phyloP scores from a whole-genome alignment of 139 green algal species.

The Zygnema cylindricum region DNA sequence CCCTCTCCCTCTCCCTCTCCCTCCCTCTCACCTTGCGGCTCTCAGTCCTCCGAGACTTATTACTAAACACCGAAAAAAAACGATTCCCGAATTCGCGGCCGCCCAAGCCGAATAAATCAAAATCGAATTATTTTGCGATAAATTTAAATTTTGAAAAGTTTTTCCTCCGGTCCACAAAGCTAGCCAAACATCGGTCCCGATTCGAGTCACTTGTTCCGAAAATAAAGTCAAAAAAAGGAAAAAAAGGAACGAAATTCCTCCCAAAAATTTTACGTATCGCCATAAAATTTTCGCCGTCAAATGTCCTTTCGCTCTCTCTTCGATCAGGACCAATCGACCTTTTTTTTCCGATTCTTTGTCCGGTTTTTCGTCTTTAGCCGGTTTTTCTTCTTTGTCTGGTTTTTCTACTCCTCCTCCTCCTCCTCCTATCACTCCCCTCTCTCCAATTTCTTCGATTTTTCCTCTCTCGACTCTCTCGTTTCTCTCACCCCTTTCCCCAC shows the following conservation, averaged over 20 bases:
- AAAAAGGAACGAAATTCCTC: background rate
- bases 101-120: background rate
- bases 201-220: background rate
- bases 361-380: slow-evolving; percentile 21
- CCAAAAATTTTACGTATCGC: background rate
- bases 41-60: background rate
- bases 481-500: background rate
- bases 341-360: background rate
- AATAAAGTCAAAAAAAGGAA: background rate
- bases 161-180: background rate
- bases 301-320: background rate
- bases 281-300: background rate
- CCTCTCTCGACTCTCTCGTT: no score
- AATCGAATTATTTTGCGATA: background rate
- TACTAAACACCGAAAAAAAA: background rate
- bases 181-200: background rate
- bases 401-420: no score
- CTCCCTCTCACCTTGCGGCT: background rate
- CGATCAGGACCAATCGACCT: background rate
- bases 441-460: background rate
- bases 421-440: no score
- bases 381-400: background rate
- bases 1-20: no score
- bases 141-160: background rate
- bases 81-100: background rate